These are phyloP conservation scores for Talaromyces sp. DNA, from an alignment of 2,329 filamentous ascomycete genomes.

Conservation along the genomic window DNA sequence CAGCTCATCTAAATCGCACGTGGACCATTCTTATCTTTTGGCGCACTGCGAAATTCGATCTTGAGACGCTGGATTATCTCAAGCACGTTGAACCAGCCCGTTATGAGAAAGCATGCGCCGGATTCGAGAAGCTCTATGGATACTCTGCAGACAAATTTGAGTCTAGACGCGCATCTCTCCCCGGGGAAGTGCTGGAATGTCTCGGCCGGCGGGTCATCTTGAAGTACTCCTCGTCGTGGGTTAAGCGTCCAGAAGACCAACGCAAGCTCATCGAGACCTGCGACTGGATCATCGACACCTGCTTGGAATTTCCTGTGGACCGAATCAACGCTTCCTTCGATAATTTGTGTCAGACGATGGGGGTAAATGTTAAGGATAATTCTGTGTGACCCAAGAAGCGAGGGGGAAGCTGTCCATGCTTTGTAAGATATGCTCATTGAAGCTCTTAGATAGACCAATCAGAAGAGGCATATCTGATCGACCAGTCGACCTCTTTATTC, in stretches of 20 bases:
- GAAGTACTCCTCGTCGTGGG: background rate
- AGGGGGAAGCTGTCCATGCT: background rate
- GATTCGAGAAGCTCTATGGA: background rate
- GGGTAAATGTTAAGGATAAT: background rate
- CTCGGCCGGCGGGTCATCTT: background rate
- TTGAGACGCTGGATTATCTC: background rate
- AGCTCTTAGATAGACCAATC: background rate
- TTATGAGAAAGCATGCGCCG: background rate
- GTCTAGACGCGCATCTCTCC: background rate
- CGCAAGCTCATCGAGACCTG: background rate
- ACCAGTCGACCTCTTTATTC: background rate
- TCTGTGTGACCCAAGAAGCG: no score
- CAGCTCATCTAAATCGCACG: background rate
- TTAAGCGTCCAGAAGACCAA: background rate
- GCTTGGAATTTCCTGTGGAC: background rate
- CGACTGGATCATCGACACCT: background rate
- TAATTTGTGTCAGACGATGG: background rate
- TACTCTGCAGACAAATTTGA: background rate
- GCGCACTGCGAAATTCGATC: background rate
- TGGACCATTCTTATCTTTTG: background rate
- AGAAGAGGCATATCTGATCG: background rate
- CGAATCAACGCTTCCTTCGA: background rate
- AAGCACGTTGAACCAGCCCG: background rate
- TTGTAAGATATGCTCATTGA: background rate
- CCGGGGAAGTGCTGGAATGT: conserved; percentile 1